Evolutionary conservation across 192 early-diverging fungal species (phyloP), one percentile per base, ranked within the genome.

Genomic region (Haplosporangium gracile): DNA sequence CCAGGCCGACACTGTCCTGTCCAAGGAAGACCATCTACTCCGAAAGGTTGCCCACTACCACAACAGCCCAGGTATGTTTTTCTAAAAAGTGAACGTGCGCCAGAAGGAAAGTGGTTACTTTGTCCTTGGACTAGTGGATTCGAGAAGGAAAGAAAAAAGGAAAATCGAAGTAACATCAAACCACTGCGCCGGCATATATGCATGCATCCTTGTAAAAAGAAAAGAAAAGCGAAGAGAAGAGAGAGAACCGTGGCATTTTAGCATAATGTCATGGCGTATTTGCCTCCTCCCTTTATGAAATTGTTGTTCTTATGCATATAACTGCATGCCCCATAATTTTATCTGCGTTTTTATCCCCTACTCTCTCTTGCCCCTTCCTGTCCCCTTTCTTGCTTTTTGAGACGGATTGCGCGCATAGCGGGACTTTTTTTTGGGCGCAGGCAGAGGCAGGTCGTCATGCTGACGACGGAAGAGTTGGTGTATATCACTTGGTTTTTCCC

Each of bases 51-150:
- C 55, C 34, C 75, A 78, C 49, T 80, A 80, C 20, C 75, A 86
- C 43, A 81, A 65, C 72, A 76, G 78, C 18, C 68, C 84, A 45
- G 76, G 84, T 86, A 86, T 15, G 79, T 34, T n/a, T 70, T n/a
- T 71, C n/a, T 65, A 65, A 13, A 32, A 65, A 26, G 11, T 29
- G 60, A 32, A 32, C 60, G 3, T 51, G 18, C 3, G 18, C 26
- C 3, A 9, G 1, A 32, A 29, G 13, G 29, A 15, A 65, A 32
- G 1, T 40, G 29, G 24, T 22, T n/a, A 7, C 24, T 26, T 29
- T 75, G 29, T 76, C 40, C 29, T 4, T 55, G 74, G n/a, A 53
- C 38, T 51, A 51, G 32, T 36, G n/a, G 22, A 57, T 2, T 75
- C 16, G 29, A 32, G 32, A 24, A 65, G 60, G 60, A 29, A 13